phyloP scores from a whole-genome alignment of 2,329 filamentous ascomycete species.

The Tolypocladium ovalisporum region DNA sequence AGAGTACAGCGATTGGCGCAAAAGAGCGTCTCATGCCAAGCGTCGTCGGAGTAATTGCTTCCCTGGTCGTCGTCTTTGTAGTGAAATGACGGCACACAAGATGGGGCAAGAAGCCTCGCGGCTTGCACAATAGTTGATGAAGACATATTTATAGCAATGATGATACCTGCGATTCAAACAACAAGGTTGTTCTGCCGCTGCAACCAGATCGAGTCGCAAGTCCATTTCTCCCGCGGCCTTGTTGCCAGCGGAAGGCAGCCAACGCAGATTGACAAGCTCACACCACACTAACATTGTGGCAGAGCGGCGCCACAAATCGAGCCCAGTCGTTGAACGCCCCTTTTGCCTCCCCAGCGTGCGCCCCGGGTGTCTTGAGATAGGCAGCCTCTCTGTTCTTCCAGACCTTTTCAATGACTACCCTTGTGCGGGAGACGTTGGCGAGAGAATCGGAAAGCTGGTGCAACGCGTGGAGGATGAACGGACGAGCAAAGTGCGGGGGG shows the following conservation, averaged over 20 bases:
- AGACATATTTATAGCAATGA: neutral
- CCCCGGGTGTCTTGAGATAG: neutral
- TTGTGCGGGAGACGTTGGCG: neutral
- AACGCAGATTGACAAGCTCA: neutral
- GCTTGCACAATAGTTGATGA: neutral
- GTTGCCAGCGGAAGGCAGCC: neutral
- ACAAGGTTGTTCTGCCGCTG: rapidly evolving
- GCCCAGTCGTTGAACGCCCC: neutral
- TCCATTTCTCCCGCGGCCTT: neutral
- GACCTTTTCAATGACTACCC: neutral
- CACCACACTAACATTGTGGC: neutral
- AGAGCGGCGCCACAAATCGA: neutral
- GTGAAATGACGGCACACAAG: neutral
- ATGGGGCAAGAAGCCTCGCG: neutral
- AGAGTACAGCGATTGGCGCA: too few species aligned
- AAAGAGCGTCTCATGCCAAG: neutral
- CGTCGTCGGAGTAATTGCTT: neutral
- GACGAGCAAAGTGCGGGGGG: neutral
- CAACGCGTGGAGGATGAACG: neutral
- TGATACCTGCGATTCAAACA: neutral
- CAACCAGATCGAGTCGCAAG: neutral
- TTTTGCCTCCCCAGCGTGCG: neutral
- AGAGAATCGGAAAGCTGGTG: neutral
- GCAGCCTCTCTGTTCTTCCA: neutral
- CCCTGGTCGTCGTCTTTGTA: neutral